These are phyloP conservation scores for Erigeron philadelphicus DNA, from an alignment of 140 eudicot species.

Conservation along the genomic window DNA sequence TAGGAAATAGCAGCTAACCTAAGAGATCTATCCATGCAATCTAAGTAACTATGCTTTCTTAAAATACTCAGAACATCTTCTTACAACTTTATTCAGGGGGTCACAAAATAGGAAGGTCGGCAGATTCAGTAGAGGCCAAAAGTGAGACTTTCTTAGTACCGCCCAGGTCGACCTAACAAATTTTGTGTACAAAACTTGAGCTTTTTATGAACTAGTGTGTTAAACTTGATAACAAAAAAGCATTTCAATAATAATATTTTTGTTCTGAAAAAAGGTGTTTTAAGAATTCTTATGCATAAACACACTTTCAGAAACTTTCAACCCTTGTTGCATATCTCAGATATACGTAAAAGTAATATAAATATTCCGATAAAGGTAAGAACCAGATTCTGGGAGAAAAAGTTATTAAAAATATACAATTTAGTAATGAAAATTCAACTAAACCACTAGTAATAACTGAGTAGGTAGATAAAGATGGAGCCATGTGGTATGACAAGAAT, in stretches of 20 bases:
- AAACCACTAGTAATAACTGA: background rate
- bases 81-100: background rate
- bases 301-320: no score
- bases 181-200: background rate
- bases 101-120: background rate
- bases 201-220: background rate
- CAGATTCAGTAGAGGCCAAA: background rate
- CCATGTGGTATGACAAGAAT: constrained; percentile 5
- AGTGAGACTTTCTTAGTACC: background rate
- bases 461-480: constrained; percentile 7
- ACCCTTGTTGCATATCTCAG: no score
- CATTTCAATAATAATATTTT: no score
- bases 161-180: background rate
- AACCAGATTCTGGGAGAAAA: no score
- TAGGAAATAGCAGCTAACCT: background rate
- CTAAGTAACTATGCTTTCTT: background rate
- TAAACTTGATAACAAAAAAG: no score
- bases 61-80: background rate
- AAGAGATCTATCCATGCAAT: background rate
- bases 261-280: no score
- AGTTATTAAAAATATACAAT: no score
- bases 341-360: no score
- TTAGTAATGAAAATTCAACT: background rate
- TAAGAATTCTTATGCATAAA: no score
- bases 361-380: no score